A percentile compares a stretch with the other conserved stretches of the same genome.
These are phyloP conservation scores for Nicotiana attenuata DNA, from an alignment of 257 asterid species.

Conservation along the genomic window DNA sequence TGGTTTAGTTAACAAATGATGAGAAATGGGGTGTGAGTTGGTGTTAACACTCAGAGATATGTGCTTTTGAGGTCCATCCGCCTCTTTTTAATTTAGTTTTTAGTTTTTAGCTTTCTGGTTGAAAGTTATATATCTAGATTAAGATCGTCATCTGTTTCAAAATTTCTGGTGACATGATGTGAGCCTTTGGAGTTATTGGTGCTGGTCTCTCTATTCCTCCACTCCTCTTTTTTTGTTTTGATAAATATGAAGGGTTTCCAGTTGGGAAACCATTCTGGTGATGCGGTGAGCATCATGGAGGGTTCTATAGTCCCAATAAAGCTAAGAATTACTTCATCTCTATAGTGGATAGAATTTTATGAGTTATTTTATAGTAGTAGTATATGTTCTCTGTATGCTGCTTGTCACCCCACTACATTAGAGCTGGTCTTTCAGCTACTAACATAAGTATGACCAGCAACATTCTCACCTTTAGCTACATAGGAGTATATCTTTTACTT, in stretches of 20 bases:
- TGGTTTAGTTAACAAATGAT: background rate
- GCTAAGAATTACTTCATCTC: background rate
- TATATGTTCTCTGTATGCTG: background rate
- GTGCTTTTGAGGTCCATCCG: background rate
- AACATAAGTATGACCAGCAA: background rate
- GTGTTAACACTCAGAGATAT: background rate
- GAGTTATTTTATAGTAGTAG: background rate
- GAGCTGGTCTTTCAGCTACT: background rate
- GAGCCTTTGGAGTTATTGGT: background rate
- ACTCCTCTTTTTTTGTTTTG: background rate
- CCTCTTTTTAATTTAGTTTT: background rate
- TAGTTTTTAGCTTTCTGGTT: background rate
- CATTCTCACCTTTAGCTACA: background rate
- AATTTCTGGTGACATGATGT: background rate
- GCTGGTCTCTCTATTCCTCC: background rate
- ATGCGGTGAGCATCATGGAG: background rate
- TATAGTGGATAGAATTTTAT: background rate
- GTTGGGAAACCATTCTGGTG: background rate
- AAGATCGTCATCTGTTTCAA: background rate
- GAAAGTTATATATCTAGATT: background rate
- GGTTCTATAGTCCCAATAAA: background rate
- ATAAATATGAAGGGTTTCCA: background rate
- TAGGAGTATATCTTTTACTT: background rate
- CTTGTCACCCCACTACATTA: background rate
- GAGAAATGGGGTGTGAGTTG: background rate